Conservation (phyloP, 2,329 filamentous ascomycete genomes). For the Pyrenophora teres region DNA sequence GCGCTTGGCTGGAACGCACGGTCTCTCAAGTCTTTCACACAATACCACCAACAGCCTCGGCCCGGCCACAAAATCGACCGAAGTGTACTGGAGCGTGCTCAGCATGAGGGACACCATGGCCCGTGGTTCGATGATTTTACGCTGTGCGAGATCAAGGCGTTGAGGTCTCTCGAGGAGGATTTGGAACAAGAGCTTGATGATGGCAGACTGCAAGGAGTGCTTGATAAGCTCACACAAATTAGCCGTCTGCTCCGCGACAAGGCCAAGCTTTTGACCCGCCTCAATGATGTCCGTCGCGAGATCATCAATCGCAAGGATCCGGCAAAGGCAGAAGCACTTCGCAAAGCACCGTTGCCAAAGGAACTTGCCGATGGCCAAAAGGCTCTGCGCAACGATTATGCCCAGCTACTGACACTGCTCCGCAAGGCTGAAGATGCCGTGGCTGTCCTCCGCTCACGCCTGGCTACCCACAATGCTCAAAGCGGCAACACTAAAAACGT, state of each 20-base stretch:
- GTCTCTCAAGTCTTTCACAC: slow-evolving; percentile 63
- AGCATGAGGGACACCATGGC: slow-evolving; percentile 43
- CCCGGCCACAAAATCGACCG: slow-evolving; percentile 61
- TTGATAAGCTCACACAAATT: slow-evolving; percentile 70
- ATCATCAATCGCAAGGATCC: slow-evolving; percentile 72
- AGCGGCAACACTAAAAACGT: slow-evolving; percentile 54
- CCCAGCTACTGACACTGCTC: slow-evolving; percentile 73
- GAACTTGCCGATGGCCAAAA: slow-evolving; percentile 85
- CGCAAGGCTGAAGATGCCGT: slow-evolving; percentile 80
- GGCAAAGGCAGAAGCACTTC: slow-evolving; percentile 65
- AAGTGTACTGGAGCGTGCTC: slow-evolving; percentile 63
- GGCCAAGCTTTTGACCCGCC: slow-evolving; percentile 69
- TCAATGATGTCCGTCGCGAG: slow-evolving; percentile 78
- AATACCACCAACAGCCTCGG: slow-evolving; percentile 61
- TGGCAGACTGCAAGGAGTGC: slow-evolving; percentile 69
- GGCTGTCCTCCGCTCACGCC: slow-evolving; percentile 76
- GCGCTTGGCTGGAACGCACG: slow-evolving; percentile 86
- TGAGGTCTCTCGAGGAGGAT: slow-evolving; percentile 65
- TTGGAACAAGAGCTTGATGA: slow-evolving; percentile 68
- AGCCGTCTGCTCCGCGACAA: slow-evolving; percentile 72
- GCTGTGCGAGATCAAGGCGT: slow-evolving; percentile 73
- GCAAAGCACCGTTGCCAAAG: slow-evolving; percentile 75
- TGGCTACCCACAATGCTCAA: slow-evolving; percentile 63
- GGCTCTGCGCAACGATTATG: slow-evolving; percentile 77
- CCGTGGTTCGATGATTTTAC: slow-evolving; percentile 69